Evolutionary conservation across 139 green algal species (phyloP).

Genomic region (Astrephomene gubernaculifera): DNA sequence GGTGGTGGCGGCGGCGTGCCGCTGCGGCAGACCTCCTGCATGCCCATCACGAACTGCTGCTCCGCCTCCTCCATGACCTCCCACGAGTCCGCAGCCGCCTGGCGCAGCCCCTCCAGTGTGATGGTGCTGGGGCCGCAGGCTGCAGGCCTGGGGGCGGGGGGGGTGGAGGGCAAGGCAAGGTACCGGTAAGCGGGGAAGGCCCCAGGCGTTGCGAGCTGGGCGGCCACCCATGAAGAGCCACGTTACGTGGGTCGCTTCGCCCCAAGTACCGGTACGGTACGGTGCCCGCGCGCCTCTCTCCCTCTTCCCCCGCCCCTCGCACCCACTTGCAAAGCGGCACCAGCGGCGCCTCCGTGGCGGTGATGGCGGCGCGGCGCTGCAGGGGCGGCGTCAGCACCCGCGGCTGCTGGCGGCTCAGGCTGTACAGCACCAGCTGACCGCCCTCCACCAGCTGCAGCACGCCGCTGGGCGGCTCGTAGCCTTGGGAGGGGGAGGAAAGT

Average conservation of each 20-base stretch:
- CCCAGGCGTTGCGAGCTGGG: too few relatives aligned
- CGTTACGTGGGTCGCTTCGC: too few relatives aligned
- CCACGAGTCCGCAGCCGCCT: constrained; percentile 22
- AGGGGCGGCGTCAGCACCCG: constrained; percentile 9
- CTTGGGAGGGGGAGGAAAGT: background rate
- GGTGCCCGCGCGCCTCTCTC: too few relatives aligned
- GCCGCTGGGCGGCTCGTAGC: constrained; percentile 58
- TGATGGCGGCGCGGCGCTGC: constrained; percentile 25
- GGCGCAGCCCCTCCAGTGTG: constrained; percentile 5
- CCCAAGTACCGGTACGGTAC: too few relatives aligned
- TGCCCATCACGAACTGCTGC: too few relatives aligned
- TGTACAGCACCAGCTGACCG: constrained; percentile 78
- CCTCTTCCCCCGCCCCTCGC: too few relatives aligned
- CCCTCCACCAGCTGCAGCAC: constrained; percentile 81
- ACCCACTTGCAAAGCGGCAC: constrained; percentile 26
- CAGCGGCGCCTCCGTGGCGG: background rate
- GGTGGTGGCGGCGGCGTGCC: constrained; percentile 21
- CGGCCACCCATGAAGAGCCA: too few relatives aligned
- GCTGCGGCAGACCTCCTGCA: too few relatives aligned
- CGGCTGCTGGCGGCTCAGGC: constrained; percentile 51
- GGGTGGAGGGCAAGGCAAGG: background rate
- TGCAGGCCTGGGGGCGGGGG: background rate
- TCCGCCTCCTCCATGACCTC: too few relatives aligned
- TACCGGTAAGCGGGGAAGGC: too few relatives aligned
- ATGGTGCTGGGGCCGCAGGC: constrained; percentile 1